Evolutionary conservation across 148 eudicot genomes (phyloP).

Genomic region (Polygonum maritimum): DNA sequence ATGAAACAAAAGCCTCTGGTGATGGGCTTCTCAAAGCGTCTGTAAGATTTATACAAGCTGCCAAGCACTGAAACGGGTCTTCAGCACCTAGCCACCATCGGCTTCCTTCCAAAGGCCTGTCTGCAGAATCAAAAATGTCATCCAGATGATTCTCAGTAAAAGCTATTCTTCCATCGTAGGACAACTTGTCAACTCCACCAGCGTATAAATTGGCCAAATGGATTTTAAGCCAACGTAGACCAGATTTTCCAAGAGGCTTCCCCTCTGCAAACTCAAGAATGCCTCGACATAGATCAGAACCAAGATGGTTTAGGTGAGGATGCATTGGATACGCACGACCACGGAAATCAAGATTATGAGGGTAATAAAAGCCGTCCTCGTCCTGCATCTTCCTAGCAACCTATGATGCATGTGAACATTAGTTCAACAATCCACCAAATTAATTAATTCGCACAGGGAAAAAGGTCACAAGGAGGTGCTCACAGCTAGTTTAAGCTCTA

Average conservation of each 20-base stretch:
- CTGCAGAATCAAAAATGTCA: slow-evolving; percentile 85
- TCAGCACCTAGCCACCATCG: slow-evolving; percentile 94
- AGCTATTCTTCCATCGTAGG: slow-evolving; percentile 58
- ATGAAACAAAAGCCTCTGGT: slow-evolving; percentile 62
- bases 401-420: slow-evolving; percentile 23
- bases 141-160: slow-evolving; percentile 68
- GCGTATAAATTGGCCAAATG: slow-evolving; percentile 77
- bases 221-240: slow-evolving; percentile 72
- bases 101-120: slow-evolving; percentile 81
- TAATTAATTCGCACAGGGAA: neutral
- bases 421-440: neutral
- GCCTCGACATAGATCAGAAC: slow-evolving; percentile 90
- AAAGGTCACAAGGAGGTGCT: slow-evolving; percentile 20
- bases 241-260: slow-evolving; percentile 67
- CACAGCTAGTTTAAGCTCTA: slow-evolving; percentile 89
- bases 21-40: slow-evolving; percentile 76
- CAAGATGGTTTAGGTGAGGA: slow-evolving; percentile 89
- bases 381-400: slow-evolving; percentile 90
- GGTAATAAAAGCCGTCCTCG: slow-evolving; percentile 83
- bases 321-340: slow-evolving; percentile 99
- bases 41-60: slow-evolving; percentile 63
- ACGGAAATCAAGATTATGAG: slow-evolving; percentile 90
- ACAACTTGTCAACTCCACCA: slow-evolving; percentile 83
- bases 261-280: slow-evolving; percentile 87
- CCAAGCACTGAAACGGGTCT: slow-evolving; percentile 89